Evolutionary conservation across 805 yeast species (phyloP).

Genomic region (Suhomyces sp.): DNA sequence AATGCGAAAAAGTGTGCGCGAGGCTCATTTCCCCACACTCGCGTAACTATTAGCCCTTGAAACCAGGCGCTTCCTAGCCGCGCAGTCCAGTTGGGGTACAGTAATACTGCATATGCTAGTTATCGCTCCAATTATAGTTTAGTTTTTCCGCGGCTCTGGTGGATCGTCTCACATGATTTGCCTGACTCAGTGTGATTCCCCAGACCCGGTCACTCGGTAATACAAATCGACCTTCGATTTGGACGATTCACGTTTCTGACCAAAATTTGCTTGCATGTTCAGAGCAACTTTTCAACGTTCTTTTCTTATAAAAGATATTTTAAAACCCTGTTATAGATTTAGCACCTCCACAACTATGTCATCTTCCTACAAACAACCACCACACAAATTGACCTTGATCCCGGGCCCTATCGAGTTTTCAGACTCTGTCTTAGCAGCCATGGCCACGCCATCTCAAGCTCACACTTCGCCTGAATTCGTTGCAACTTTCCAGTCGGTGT

Average conservation of each 20-base stretch:
- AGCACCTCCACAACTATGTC: slow-evolving; percentile 23
- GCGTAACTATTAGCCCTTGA: background rate
- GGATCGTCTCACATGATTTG: background rate
- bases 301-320: background rate
- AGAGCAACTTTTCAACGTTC: background rate
- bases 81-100: background rate
- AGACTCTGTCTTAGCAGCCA: slow-evolving; percentile 72
- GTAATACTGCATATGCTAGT: background rate
- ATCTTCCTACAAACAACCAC: slow-evolving; percentile 38
- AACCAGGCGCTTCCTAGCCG: background rate
- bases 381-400: slow-evolving; percentile 54
- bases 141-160: no score
- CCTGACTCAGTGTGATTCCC: background rate
- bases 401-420: slow-evolving; percentile 90
- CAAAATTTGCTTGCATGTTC: background rate
- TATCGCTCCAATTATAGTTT: background rate
- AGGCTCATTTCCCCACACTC: background rate
- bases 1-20: background rate
- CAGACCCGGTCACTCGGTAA: background rate
- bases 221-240: background rate
- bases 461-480: slow-evolving; percentile 87
- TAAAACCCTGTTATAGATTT: background rate
- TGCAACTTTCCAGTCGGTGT: slow-evolving; percentile 63
- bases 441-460: slow-evolving; percentile 81
- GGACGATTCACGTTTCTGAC: background rate